Evolutionary conservation across 495 filamentous ascomycete species (phyloP), one percentile per base, ranked within the genome.

Genomic region (Neurospora pannonica): DNA sequence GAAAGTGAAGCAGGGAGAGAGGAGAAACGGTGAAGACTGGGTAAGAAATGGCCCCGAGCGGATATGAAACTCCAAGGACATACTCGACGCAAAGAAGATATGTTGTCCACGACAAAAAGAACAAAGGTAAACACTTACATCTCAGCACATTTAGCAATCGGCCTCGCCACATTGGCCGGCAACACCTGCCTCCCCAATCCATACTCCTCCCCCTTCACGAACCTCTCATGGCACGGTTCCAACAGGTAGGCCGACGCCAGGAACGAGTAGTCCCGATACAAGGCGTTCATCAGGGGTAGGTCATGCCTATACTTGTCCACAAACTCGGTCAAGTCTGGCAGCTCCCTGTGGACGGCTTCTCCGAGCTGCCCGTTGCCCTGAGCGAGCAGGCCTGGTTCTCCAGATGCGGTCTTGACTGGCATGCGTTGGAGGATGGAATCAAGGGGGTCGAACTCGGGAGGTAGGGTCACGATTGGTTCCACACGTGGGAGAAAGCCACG

Each of bases 221-320:
- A 90, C 76, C 91, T 87, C 84, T 91, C 85, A 83, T 94, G 94
- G 82, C 94, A 97, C n/a, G 94, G 94, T 84, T 97, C 94, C n/a
- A 97, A 87, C 19, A 97, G 85, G 79, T 96, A 97, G 0, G 94
- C 91, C 17, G 92, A 95, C 1, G 94, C 92, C 4, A 97, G 83
- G 84, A 97, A 97, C 36, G 92, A 91, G 80, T 97, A 97, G 84
- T 97, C 94, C 34, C 94, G 86, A 82, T 97, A 97, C 72, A 95
- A 83, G 37, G 93, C 94, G 79, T 93, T 93, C 85, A 95, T 87
- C 38, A 92, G 84, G 21, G 90, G 90, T 24, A 94, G 85, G 81
- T 97, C 90, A 71, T 86, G 82, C 43, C 84, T 83, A 75, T 94
- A 90, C 79, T 90, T 91, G 75, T 93, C 90, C 70, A 97, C 85